These are phyloP conservation scores for Jatropha curcas DNA, from an alignment of 345 rosid genomes.

Conservation along the genomic window DNA sequence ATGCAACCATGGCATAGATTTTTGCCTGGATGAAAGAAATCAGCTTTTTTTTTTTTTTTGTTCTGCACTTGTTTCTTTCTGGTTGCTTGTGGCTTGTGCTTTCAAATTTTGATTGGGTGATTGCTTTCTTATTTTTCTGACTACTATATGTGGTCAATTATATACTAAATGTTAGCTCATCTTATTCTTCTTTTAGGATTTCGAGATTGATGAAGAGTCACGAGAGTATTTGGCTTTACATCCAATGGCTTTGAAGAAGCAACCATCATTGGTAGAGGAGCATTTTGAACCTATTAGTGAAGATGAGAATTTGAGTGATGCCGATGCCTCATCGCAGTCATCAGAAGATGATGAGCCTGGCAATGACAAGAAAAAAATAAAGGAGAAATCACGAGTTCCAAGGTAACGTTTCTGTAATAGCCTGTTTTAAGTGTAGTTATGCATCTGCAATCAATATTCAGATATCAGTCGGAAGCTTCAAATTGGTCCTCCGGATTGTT, in stretches of 20 bases:
- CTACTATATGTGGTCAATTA: background rate
- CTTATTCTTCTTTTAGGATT: constrained; percentile 55
- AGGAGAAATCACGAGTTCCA: constrained; percentile 57
- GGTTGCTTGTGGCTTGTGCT: background rate
- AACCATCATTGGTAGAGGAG: constrained; percentile 67
- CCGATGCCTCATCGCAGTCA: constrained; percentile 52
- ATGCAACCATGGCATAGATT: background rate
- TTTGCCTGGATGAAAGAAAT: background rate
- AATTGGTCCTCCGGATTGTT: background rate
- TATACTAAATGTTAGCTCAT: constrained; percentile 7
- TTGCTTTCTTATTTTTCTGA: background rate
- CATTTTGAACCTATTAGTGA: constrained; percentile 77
- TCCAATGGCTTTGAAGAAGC: constrained; percentile 67
- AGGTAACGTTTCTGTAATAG: constrained; percentile 46
- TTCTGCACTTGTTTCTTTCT: background rate
- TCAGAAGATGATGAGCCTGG: constrained; percentile 51
- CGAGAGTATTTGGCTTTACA: constrained; percentile 67
- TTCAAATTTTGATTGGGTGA: no score
- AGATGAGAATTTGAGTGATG: constrained; percentile 47
- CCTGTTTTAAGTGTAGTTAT: background rate
- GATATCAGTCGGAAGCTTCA: background rate
- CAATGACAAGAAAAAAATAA: constrained; percentile 26
- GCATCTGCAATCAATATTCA: background rate
- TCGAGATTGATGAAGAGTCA: constrained; percentile 68
- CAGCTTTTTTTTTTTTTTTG: background rate